These are phyloP conservation scores for Diospyros kaki DNA, from an alignment of 148 eudicot species.

Conservation along the genomic window DNA sequence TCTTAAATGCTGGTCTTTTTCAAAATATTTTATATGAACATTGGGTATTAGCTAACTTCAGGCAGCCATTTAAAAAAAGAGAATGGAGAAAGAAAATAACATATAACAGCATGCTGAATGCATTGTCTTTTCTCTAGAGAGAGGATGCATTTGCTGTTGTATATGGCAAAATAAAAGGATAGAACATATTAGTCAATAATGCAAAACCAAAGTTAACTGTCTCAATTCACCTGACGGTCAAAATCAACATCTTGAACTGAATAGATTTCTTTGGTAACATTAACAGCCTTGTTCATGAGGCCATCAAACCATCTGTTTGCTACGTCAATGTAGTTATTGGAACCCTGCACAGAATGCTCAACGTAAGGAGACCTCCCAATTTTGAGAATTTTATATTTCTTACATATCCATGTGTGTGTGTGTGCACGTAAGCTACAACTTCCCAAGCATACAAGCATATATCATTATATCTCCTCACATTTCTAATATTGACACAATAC, in stretches of 20 bases:
- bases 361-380: neutral
- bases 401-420: too few relatives aligned
- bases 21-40: too few relatives aligned
- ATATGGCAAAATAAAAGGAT: neutral
- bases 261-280: conserved; percentile 69
- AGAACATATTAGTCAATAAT: neutral
- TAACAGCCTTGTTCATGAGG: conserved; percentile 58
- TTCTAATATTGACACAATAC: too few relatives aligned
- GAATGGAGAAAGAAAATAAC: neutral
- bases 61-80: neutral
- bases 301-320: conserved; percentile 70
- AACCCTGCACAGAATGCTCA: conserved; percentile 36
- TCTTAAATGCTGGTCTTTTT: too few relatives aligned
- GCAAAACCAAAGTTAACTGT: neutral
- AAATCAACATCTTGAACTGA: conserved; percentile 69
- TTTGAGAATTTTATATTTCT: neutral
- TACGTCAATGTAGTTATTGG: conserved; percentile 27
- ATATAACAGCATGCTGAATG: neutral
- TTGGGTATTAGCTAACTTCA: neutral
- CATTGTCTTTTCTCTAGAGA: neutral
- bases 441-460: too few relatives aligned
- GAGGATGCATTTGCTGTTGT: neutral
- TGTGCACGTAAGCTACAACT: too few relatives aligned
- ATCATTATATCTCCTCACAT: too few relatives aligned
- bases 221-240: conserved; percentile 74